phyloP scores from a whole-genome alignment of 352 stramenopile species.

The Phytophthora pini region DNA sequence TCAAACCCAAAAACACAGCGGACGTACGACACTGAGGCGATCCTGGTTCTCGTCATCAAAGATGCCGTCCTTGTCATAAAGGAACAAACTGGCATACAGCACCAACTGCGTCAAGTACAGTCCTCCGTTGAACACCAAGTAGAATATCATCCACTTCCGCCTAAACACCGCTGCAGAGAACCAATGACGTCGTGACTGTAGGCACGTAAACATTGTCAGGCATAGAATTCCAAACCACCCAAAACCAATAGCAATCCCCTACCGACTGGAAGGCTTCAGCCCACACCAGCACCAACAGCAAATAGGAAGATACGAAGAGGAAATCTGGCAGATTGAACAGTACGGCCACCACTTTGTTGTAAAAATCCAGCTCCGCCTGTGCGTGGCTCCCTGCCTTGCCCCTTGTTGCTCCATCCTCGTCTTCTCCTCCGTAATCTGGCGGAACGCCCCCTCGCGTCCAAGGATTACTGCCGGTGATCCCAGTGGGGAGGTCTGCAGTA shows the following conservation, averaged over 20 bases:
- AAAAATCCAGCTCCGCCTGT: slow-evolving; percentile 85
- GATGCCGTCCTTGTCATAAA: slow-evolving; percentile 83
- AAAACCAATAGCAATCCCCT: slow-evolving; percentile 7
- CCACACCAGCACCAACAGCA: slow-evolving; percentile 92
- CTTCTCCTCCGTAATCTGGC: slow-evolving; percentile 16
- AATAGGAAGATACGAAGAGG: slow-evolving; percentile 91
- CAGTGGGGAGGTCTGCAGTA: slow-evolving; percentile 46
- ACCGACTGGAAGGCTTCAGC: slow-evolving; percentile 91
- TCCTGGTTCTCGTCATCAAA: slow-evolving; percentile 79
- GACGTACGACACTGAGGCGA: slow-evolving; percentile 69
- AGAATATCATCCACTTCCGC: slow-evolving; percentile 92
- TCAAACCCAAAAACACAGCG: background rate
- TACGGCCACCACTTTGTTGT: slow-evolving; percentile 92
- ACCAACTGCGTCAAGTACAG: slow-evolving; percentile 91
- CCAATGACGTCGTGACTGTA: slow-evolving; percentile 89
- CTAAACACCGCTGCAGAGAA: slow-evolving; percentile 87
- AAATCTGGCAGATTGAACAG: slow-evolving; percentile 95
- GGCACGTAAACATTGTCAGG: slow-evolving; percentile 12
- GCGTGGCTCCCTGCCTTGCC: slow-evolving; percentile 27
- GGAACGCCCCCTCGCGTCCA: slow-evolving; percentile 22
- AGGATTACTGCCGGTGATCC: slow-evolving; percentile 28
- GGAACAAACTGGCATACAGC: slow-evolving; percentile 90
- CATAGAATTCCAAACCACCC: background rate
- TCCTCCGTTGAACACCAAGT: slow-evolving; percentile 91
- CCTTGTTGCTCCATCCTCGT: slow-evolving; percentile 21